Base-by-base conservation (phyloP, 805 yeast genomes). In the Candida berthetii region DNA sequence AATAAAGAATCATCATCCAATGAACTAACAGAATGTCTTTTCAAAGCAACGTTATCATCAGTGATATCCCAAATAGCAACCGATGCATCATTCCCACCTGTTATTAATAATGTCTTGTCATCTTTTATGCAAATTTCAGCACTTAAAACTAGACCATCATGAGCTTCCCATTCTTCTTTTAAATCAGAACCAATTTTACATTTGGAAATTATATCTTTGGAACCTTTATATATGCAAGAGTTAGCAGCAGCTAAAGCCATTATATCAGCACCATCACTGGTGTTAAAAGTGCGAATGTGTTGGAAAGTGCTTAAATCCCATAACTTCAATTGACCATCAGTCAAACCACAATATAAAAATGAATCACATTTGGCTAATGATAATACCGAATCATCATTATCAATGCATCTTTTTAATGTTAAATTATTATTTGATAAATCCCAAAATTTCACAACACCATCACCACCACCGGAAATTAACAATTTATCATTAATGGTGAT, bases 271-370 rank as follows among this genome's bases (percentile, higher is more conserved):
- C 69, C 68, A 31, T 64, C 66, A 33, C 48, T 64, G 49, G 51
- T 71, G 50, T n/a, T 52, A 52, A 66, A 48, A 2, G 65, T 71
- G 33, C 73, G 66, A 32, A 79, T 62, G 45, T 81, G 63, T 57
- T 91, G 98, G 41, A 73, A 72, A 0, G 98, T 89, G 37, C 83
- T 80, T 37, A 91, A 65, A 52, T 93, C 98, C 88, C 96, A 85
- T 6, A 87, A 79, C 42, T 82, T 79, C n/a, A 91, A 72, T 20
- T 69, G 67, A 9, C 96, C 93, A 43, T 78, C 77, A 10, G 81
- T 73, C 24, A 88, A 62, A 0, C 98, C 98, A 55, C 91, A 86
- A 60, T 87, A 91, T 8, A 93, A 59, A 52, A 83, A 85, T 35
- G 88, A 76, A 32, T 78, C 80, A 29, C 71, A 65, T 8, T 77